phyloP scores from a whole-genome alignment of 108 stramenopile genomes.

The Cyclostephanos invisitatus region DNA sequence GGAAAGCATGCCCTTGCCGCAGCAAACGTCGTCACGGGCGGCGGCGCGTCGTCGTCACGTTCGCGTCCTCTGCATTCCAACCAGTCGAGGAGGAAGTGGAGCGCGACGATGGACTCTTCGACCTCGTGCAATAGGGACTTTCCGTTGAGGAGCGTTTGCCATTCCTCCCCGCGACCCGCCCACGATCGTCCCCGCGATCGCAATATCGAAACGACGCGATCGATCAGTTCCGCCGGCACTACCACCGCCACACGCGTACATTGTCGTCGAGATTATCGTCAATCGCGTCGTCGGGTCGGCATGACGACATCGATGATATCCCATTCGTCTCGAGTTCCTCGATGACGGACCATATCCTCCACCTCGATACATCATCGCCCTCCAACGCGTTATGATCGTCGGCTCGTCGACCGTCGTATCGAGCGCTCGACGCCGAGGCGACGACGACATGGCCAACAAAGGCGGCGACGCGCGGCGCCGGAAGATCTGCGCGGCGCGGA shows the following conservation, averaged over 20 bases:
- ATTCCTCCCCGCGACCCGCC: conserved; percentile 43
- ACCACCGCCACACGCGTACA: not conserved
- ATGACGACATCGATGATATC: conserved; percentile 2
- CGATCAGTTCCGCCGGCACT: conserved; percentile 23
- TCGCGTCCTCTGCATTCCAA: conserved; percentile 24
- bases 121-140: conserved; percentile 52
- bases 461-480: not conserved
- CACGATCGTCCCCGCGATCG: conserved; percentile 46
- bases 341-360: conserved; percentile 32
- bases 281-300: not conserved
- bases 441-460: too few species aligned
- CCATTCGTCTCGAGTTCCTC: conserved; percentile 24
- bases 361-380: conserved; percentile 18
- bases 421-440: not conserved
- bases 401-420: not conserved
- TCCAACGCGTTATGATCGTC: too few species aligned
- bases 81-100: conserved; percentile 49
- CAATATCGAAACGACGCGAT: conserved; percentile 46
- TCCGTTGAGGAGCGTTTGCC: conserved; percentile 61
- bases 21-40: conserved; percentile 56
- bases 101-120: conserved; percentile 72
- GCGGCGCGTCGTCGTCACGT: not conserved
- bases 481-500: not conserved
- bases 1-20: conserved; percentile 71
- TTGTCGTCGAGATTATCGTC: not conserved